Evolutionary conservation across 371 early-diverging fungal species (phyloP), one percentile per base, ranked within the genome.

Genomic region (Mucor lusitanicus): DNA sequence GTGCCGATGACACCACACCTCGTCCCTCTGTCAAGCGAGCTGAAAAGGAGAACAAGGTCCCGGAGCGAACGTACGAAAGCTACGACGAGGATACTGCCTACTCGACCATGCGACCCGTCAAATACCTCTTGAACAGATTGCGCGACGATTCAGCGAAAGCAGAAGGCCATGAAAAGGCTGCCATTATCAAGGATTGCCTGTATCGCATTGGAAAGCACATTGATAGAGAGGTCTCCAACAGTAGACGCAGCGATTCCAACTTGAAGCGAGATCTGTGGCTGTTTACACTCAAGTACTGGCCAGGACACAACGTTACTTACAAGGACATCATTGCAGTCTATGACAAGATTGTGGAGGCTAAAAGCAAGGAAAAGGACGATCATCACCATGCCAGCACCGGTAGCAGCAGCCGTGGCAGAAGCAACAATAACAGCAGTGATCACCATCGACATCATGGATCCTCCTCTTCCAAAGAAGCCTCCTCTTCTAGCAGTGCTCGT

Each of bases 231-330:
- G 62, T 83, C 3, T 27, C 11, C 4, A n/a, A 25, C 0, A 32
- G 58, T 9, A 5, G 33, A 15, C 61, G 37, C 27, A 39, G 53
- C 53, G 67, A 63, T 4, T 13, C 48, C 23, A 44, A 65, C 37
- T 39, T 70, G 21, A 71, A 73, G 23, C 61, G 71, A 27, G 82
- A 86, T 54, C 67, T 90, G 37, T 90, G 90, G 90, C 70, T 81
- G 55, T 89, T 85, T 71, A 88, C 88, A 8, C 82, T 80, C 17
- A 80, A 81, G 53, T 90, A 84, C 59, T 92, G 91, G 90, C 88
- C 88, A 13, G 79, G 77, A 17, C 65, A 71, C 13, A 66, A 65
- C 12, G 81, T 90, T 8, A 74, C 81, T n/a, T 78, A 81, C 60
- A 65, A 72, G 7, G 80, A 84, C 64, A 63, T 91, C 12, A 77